Evolutionary conservation across 768 basidiomycete species (phyloP).

Genomic region (Boletus speciosus): DNA sequence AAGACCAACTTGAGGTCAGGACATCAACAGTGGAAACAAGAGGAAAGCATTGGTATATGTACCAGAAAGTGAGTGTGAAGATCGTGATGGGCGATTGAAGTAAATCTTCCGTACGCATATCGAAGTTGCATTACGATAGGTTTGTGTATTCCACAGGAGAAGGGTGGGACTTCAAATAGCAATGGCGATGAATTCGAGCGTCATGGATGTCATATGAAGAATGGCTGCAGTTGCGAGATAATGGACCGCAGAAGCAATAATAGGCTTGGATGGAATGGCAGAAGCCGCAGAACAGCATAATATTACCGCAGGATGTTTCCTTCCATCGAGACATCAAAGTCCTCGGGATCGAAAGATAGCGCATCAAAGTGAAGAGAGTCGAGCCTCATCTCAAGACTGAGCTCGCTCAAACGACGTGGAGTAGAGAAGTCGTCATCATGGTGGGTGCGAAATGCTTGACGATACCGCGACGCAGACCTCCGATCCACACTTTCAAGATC

Average conservation of each 20-base stretch:
- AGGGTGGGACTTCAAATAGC: not conserved
- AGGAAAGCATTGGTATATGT: slow-evolving; percentile 11
- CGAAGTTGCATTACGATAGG: not conserved
- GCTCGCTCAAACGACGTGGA: slow-evolving; percentile 31
- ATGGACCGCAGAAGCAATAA: not conserved
- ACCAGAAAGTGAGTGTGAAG: slow-evolving; percentile 12
- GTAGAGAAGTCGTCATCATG: not conserved
- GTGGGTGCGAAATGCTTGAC: not conserved
- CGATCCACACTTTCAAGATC: slow-evolving; percentile 19
- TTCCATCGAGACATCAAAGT: slow-evolving; percentile 37
- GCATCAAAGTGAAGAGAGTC: slow-evolving; percentile 74
- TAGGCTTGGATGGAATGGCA: not conserved
- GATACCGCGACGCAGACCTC: slow-evolving; percentile 10
- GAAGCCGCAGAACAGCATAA: not conserved
- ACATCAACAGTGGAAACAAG: slow-evolving; percentile 12
- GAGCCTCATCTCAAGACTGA: slow-evolving; percentile 61
- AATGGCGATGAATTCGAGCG: slow-evolving; percentile 3
- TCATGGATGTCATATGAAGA: slow-evolving; percentile 7
- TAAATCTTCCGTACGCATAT: slow-evolving; percentile 8
- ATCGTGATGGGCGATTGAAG: slow-evolving; percentile 7
- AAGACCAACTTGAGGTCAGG: slow-evolving; percentile 2
- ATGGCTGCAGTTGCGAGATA: not conserved
- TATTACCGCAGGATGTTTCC: slow-evolving; percentile 13
- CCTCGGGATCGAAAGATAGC: slow-evolving; percentile 62
- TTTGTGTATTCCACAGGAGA: slow-evolving; percentile 3